Base-by-base conservation (phyloP, 768 basidiomycete genomes). In the Auriscalpium vulgare region DNA sequence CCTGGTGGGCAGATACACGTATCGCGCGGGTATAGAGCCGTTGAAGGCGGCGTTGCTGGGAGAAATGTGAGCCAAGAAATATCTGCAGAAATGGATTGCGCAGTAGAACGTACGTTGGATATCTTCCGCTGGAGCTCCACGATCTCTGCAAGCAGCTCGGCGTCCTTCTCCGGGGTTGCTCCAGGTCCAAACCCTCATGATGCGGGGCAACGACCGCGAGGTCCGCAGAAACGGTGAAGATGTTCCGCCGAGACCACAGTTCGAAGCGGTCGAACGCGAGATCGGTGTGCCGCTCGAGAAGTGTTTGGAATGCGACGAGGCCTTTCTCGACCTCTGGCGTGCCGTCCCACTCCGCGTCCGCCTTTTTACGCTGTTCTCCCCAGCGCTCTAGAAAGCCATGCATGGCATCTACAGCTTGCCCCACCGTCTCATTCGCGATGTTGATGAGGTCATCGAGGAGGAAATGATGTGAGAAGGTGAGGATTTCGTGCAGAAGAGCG, bases 201-300 rank as follows among this genome's bases (percentile, higher is more conserved):
- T 91, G 89, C 3, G 87, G 87, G 4, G 84, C 76, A 13, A 91
- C 82, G 36, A 91, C 72, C 0, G 84, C 84, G 37, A 91, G 64
- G 57, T 84, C 82, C 3, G 79, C 74, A 0, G 85, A 81, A 14
- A 93, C 78, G 51, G 83, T 80, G 63, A 95, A 95, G 55, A 93
- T 87, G 69, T 95, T 97, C 44, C 91, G 75, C 65, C 93, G 68
- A 10, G 83, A 85, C 92, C 93, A 95, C 0, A 84, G 85, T 70
- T 93, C 92, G 63, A 97, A 90, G 66, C 87, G 88, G 68, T 97
- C 93, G 57, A 95, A 91, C 0, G 92, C 93, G 47, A 91, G 79
- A 65, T 97, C 93, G 46, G 89, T 85, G 62, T 94, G 92, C 54
- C 83, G 83, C 65, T 94, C 90, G 13, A 97, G 77, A 46, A 95